Conservation (phyloP, 2,329 filamentous ascomycete species). For the Fusarium sp. region DNA sequence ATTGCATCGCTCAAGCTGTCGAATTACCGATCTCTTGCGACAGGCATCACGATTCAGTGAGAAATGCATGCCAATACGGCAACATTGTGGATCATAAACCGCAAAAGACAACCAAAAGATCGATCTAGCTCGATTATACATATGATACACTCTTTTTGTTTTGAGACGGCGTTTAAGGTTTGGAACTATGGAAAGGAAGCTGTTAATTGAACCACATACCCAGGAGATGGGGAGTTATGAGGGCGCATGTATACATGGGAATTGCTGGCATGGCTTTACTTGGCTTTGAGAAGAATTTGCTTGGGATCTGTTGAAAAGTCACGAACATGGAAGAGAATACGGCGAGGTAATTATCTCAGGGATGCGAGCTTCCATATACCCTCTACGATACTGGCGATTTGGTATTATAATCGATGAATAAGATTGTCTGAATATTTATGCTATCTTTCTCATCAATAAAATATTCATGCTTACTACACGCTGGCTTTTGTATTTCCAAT, state of each 20-base stretch:
- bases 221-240: constrained; percentile 44
- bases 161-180: constrained; percentile 39
- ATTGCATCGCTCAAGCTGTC: constrained; percentile 67
- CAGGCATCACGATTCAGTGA: constrained; percentile 54
- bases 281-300: constrained; percentile 32
- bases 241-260: constrained; percentile 42
- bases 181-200: constrained; percentile 23
- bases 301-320: constrained; percentile 32
- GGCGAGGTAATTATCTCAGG: constrained; percentile 12
- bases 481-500: background rate
- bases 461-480: background rate
- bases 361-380: constrained; percentile 40
- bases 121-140: background rate
- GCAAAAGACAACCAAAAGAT: background rate
- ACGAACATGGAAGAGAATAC: constrained; percentile 19
- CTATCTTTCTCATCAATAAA: background rate
- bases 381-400: constrained; percentile 35
- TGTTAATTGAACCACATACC: constrained; percentile 46
- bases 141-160: constrained; percentile 21
- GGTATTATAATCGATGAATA: constrained; percentile 25
- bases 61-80: background rate
- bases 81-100: background rate
- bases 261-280: constrained; percentile 18
- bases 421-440: constrained; percentile 12
- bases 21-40: constrained; percentile 65